Evolutionary conservation across 169 alveolate genomes (phyloP).

Genomic region (Fabrea salina): DNA sequence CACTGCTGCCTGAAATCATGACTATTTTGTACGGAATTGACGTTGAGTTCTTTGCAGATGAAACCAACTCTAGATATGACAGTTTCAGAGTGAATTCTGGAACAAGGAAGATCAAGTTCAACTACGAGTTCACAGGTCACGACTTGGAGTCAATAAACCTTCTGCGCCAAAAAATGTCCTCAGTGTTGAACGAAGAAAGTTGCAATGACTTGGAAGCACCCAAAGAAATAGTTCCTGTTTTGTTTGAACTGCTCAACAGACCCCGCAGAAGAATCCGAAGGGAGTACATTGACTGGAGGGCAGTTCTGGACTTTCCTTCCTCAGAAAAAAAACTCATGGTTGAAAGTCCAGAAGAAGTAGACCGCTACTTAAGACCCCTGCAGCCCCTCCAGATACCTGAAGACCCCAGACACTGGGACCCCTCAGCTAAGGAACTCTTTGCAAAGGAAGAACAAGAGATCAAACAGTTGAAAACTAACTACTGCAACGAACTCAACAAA

Average conservation of each 20-base stretch:
- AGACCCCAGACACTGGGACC: neutral
- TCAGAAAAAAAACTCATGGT: neutral
- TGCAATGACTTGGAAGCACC: neutral
- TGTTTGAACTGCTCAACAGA: neutral
- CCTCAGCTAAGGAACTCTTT: neutral
- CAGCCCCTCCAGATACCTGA: neutral
- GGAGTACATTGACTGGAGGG: neutral
- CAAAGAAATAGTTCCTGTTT: neutral
- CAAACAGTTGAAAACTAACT: neutral
- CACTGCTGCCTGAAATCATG: slow-evolving; percentile 15
- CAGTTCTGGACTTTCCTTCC: neutral
- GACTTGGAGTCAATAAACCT: slow-evolving; percentile 13
- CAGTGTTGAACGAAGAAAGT: neutral
- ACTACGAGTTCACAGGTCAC: neutral
- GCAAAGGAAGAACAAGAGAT: neutral
- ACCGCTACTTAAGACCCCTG: neutral
- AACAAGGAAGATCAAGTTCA: neutral
- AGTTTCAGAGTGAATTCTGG: neutral
- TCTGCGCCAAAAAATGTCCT: neutral
- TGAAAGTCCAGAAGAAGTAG: neutral
- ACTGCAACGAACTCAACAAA: no score
- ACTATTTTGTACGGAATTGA: neutral
- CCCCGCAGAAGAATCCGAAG: neutral
- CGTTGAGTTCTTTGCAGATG: neutral
- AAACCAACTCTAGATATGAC: neutral